phyloP scores from a whole-genome alignment of 306 rosid genomes.

The Astragalus membranaceus region DNA sequence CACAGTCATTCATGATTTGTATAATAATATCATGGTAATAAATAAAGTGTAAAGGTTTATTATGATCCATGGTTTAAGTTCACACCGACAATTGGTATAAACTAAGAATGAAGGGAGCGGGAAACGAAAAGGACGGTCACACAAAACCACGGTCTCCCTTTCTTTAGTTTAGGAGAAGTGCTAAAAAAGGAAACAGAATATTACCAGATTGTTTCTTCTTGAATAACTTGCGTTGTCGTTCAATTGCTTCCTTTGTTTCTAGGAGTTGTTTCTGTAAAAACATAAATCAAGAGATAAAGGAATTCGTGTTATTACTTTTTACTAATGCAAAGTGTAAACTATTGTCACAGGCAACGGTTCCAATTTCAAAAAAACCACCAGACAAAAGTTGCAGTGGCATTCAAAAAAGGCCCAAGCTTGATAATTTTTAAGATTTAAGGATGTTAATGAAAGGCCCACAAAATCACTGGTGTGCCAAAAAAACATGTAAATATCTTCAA shows the following conservation, averaged over 20 bases:
- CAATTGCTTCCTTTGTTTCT: conserved; percentile 87
- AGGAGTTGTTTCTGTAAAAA: conserved; percentile 62
- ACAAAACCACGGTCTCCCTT: background rate
- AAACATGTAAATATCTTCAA: background rate
- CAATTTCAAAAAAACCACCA: background rate
- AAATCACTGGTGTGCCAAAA: background rate
- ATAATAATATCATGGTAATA: background rate
- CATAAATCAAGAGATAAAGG: background rate
- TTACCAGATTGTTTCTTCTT: conserved; percentile 88
- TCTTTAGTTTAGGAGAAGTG: conserved; percentile 1
- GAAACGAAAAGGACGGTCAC: background rate
- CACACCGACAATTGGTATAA: background rate
- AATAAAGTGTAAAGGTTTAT: background rate
- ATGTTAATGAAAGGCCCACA: background rate
- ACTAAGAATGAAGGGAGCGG: background rate
- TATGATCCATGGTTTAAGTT: background rate
- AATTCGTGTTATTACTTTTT: background rate
- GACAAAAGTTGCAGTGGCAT: background rate
- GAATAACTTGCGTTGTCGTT: conserved; percentile 83
- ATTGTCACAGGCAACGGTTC: background rate
- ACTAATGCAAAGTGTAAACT: background rate
- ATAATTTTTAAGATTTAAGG: background rate
- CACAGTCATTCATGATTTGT: background rate
- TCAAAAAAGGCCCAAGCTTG: background rate
- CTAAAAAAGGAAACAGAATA: conserved; percentile 9